Percentiles rank a stretch among this genome's conserved stretches.
Evolutionary conservation across 2,329 filamentous ascomycete genomes (phyloP).

Genomic region (Diaporthe sp.): DNA sequence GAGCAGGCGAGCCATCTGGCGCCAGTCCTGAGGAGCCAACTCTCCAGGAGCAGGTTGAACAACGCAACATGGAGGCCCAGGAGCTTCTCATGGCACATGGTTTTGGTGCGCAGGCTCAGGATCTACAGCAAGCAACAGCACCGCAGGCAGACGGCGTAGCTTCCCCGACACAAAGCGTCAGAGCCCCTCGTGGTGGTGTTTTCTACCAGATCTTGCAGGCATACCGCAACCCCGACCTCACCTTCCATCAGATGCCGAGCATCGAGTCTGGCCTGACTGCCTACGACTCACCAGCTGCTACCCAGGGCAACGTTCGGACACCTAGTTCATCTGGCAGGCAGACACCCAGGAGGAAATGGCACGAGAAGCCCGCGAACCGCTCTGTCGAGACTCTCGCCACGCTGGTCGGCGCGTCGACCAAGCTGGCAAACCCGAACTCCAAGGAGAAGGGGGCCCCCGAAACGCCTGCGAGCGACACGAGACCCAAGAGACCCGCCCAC

Average conservation of each 20-base stretch:
- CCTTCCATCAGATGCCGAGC: conserved; percentile 39
- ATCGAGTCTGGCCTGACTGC: conserved; percentile 38
- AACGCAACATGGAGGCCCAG: conserved; percentile 3
- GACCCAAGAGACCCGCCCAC: not conserved
- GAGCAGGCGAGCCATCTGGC: not conserved
- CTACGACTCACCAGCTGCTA: conserved; percentile 33
- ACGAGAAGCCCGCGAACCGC: conserved; percentile 52
- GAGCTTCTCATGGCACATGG: conserved; percentile 24
- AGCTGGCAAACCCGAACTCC: conserved; percentile 49
- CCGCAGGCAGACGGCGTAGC: not conserved
- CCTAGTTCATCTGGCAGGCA: conserved; percentile 51
- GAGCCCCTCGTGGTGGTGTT: not conserved
- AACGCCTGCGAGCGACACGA: not conserved
- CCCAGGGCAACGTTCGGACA: conserved; percentile 39
- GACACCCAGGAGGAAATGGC: conserved; percentile 60
- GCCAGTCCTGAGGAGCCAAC: not conserved
- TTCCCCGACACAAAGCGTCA: not conserved
- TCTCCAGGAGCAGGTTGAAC: not conserved
- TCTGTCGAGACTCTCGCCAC: conserved; percentile 59
- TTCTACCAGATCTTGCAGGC: conserved; percentile 22
- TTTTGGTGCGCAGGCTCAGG: conserved; percentile 10
- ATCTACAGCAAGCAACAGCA: not conserved
- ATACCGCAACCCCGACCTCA: conserved; percentile 18
- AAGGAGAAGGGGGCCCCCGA: not conserved
- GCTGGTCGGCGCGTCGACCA: conserved; percentile 57